A percentile compares a stretch with the other conserved stretches of the same genome.
These are phyloP conservation scores for Penium margaritaceum DNA, from an alignment of 139 green algal genomes.

Conservation along the genomic window DNA sequence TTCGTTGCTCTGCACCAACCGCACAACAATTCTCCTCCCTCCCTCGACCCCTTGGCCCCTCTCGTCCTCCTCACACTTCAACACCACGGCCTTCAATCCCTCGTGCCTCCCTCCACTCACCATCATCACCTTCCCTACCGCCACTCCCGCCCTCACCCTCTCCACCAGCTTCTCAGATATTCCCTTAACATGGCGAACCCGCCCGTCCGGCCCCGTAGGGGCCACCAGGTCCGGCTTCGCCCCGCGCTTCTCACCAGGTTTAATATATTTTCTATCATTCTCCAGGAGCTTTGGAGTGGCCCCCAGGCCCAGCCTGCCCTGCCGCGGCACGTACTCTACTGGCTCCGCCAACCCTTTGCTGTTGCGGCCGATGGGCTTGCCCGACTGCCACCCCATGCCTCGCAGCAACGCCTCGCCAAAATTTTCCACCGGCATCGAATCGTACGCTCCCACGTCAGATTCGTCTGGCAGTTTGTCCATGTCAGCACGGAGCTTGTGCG, in stretches of 20 bases:
- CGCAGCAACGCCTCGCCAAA: constrained; percentile 55
- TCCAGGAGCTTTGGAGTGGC: constrained; percentile 41
- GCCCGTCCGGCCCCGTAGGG: constrained; percentile 34
- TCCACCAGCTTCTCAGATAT: constrained; percentile 55
- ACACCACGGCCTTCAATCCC: constrained; percentile 39
- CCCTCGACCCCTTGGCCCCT: not conserved
- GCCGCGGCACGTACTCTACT: constrained; percentile 50
- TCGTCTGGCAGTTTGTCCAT: constrained; percentile 30
- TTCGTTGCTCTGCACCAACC: constrained; percentile 41
- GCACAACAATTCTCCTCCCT: constrained; percentile 37
- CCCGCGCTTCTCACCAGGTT: constrained; percentile 46
- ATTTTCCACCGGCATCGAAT: constrained; percentile 55
- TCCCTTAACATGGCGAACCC: constrained; percentile 40
- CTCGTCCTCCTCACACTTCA: constrained; percentile 18
- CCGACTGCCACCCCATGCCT: constrained; percentile 51
- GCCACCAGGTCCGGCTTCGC: constrained; percentile 37
- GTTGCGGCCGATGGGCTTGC: constrained; percentile 51
- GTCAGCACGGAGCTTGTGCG: constrained; percentile 12
- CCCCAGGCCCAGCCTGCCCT: constrained; percentile 49
- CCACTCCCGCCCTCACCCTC: constrained; percentile 33
- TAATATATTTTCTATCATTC: constrained; percentile 46
- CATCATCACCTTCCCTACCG: constrained; percentile 49
- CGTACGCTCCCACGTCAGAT: constrained; percentile 41
- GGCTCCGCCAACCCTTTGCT: constrained; percentile 40
- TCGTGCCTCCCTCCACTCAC: constrained; percentile 44